A percentile compares a stretch with the other conserved stretches of the same genome.
Evolutionary conservation across 1,284 basidiomycete genomes (phyloP).

Genomic region (Ustilago hordei): DNA sequence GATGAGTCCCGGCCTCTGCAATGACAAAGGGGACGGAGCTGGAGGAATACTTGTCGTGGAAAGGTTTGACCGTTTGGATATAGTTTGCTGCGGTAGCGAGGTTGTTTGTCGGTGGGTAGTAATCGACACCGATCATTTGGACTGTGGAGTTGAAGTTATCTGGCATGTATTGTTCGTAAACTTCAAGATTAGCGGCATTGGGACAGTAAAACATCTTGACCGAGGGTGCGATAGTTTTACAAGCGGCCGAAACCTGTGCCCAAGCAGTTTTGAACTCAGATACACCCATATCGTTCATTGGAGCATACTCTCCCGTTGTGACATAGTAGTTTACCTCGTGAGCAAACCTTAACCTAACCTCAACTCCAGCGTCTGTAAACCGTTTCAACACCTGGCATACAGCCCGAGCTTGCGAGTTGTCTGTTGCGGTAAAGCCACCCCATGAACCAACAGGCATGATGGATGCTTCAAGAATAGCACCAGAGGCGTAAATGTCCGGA

Average conservation of each 20-base stretch:
- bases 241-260: slow-evolving; percentile 65
- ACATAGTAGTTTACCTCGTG: slow-evolving; percentile 65
- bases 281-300: slow-evolving; percentile 48
- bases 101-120: slow-evolving; percentile 57
- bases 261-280: slow-evolving; percentile 69
- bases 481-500: slow-evolving; percentile 65
- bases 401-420: slow-evolving; percentile 66
- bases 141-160: slow-evolving; percentile 55
- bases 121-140: slow-evolving; percentile 68
- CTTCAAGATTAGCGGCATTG: slow-evolving; percentile 37
- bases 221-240: slow-evolving; percentile 59
- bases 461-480: slow-evolving; percentile 69
- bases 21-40: slow-evolving; percentile 66
- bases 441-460: slow-evolving; percentile 62
- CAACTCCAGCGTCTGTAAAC: slow-evolving; percentile 69
- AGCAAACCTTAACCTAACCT: slow-evolving; percentile 69
- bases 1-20: slow-evolving; percentile 66
- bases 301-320: slow-evolving; percentile 37
- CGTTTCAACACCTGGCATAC: slow-evolving; percentile 69
- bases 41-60: slow-evolving; percentile 68
- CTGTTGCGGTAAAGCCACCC: slow-evolving; percentile 52
- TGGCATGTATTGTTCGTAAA: slow-evolving; percentile 38
- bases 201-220: slow-evolving; percentile 69
- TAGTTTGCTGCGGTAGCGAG: slow-evolving; percentile 51
- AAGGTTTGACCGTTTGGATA: slow-evolving; percentile 65